Conservation (phyloP, 2,329 filamentous ascomycete species). For the Ceratocystiopsis minuta region DNA sequence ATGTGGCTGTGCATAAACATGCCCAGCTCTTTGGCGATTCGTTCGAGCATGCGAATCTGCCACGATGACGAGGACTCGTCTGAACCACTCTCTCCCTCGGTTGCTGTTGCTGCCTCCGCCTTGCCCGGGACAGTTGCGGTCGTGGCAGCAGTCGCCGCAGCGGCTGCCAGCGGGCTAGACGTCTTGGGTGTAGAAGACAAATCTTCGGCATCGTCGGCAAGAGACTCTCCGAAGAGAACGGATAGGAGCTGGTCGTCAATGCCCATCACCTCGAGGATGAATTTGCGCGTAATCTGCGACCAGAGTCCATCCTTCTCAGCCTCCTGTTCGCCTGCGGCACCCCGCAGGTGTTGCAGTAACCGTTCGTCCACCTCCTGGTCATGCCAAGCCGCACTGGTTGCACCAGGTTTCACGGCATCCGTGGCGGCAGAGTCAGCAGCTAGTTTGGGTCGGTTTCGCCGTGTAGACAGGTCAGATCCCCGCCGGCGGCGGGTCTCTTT, state of each 20-base stretch:
- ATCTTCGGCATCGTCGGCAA: slow-evolving; percentile 26
- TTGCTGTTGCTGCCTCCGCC: slow-evolving; percentile 17
- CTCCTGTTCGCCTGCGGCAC: slow-evolving; percentile 16
- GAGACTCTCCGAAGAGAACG: slow-evolving; percentile 68
- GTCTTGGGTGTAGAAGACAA: slow-evolving; percentile 27
- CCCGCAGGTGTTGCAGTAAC: not conserved
- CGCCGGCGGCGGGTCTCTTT: slow-evolving; percentile 58
- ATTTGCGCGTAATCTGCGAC: slow-evolving; percentile 63
- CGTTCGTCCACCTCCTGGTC: slow-evolving; percentile 27
- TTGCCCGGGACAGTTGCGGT: slow-evolving; percentile 8
- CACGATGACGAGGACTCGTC: slow-evolving; percentile 22
- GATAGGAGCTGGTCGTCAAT: slow-evolving; percentile 74
- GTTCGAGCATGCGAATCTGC: slow-evolving; percentile 65
- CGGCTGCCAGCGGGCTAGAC: slow-evolving; percentile 11
- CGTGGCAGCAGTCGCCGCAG: too few relatives aligned
- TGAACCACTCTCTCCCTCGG: not conserved
- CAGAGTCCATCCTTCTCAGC: slow-evolving; percentile 47
- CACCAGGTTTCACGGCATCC: too few relatives aligned
- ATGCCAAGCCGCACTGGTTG: slow-evolving; percentile 21
- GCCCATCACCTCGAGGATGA: slow-evolving; percentile 78
- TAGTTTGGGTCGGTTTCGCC: not conserved
- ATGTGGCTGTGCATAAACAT: slow-evolving; percentile 66
- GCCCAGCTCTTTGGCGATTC: slow-evolving; percentile 74
- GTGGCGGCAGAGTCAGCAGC: too few relatives aligned
- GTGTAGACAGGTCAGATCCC: slow-evolving; percentile 36